phyloP scores from a whole-genome alignment of 805 yeast genomes.

The Helenozyma rhizophorensis region DNA sequence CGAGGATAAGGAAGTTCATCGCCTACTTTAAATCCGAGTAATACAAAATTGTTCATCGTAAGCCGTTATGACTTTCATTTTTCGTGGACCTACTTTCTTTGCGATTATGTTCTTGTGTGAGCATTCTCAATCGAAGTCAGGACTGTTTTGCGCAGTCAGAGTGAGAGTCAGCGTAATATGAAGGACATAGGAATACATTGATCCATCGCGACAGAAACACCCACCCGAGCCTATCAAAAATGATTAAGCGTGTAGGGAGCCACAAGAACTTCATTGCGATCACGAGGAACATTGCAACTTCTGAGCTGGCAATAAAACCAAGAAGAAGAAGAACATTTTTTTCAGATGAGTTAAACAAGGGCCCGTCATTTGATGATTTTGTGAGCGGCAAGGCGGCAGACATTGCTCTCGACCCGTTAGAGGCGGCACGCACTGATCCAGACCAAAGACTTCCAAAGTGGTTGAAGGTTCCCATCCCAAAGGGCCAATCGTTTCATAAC shows the following conservation, averaged over 20 bases:
- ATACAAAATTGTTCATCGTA: too few relatives aligned
- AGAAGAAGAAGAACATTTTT: constrained; percentile 57
- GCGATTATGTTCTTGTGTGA: too few relatives aligned
- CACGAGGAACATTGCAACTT: constrained; percentile 6
- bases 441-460: constrained; percentile 80
- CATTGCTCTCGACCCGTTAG: constrained; percentile 68
- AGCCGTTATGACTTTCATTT: too few relatives aligned
- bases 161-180: too few relatives aligned
- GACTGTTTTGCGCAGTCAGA: too few relatives aligned
- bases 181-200: too few relatives aligned
- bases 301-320: constrained; percentile 13
- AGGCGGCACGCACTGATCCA: constrained; percentile 63
- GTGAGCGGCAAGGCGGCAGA: constrained; percentile 75
- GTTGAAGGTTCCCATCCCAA: constrained; percentile 96
- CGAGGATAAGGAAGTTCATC: constrained; percentile 43
- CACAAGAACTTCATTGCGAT: not conserved
- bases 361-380: constrained; percentile 94
- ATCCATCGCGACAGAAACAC: too few relatives aligned
- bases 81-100: too few relatives aligned
- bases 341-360: constrained; percentile 66
- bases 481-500: constrained; percentile 77
- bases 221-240: too few relatives aligned
- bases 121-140: too few relatives aligned
- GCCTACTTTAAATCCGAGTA: constrained; percentile 46
- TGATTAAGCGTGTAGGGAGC: too few relatives aligned